These are phyloP conservation scores for Gossypium aridum DNA, from an alignment of 441 rosid genomes.

Conservation along the genomic window DNA sequence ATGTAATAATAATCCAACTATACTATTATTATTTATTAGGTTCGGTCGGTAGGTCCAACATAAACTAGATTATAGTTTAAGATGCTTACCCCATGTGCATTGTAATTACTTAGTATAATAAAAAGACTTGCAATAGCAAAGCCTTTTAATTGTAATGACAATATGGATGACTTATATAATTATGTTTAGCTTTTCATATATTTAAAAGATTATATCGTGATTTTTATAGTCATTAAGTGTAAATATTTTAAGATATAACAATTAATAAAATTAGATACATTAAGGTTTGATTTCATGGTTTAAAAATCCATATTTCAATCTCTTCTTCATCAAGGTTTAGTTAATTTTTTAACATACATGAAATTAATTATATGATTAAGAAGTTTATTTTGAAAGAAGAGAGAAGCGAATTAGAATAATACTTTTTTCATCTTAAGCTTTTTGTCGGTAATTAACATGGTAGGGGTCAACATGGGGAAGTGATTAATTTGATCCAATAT, in stretches of 20 bases:
- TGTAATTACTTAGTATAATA: conserved; percentile 23
- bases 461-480: conserved; percentile 25
- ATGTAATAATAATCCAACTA: conserved; percentile 15
- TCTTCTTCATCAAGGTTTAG: not conserved
- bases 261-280: too few species aligned
- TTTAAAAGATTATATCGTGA: not conserved
- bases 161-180: not conserved
- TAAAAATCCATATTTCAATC: not conserved
- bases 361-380: not conserved
- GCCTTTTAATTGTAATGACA: conserved; percentile 9
- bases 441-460: conserved; percentile 28
- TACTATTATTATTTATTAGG: not conserved
- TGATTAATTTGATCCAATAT: conserved; percentile 16
- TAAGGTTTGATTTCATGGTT: too few species aligned
- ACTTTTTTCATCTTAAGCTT: not conserved
- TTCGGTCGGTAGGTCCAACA: conserved; percentile 30
- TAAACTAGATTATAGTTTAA: conserved; percentile 13
- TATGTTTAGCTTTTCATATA: not conserved
- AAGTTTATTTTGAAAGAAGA: not conserved
- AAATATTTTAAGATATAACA: too few species aligned
- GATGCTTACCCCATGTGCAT: conserved; percentile 13
- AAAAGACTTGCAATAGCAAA: conserved; percentile 34
- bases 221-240: too few species aligned
- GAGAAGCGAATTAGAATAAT: not conserved
- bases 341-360: not conserved